phyloP scores from a whole-genome alignment of 208 protist species.

The Crithidia thermophila region DNA sequence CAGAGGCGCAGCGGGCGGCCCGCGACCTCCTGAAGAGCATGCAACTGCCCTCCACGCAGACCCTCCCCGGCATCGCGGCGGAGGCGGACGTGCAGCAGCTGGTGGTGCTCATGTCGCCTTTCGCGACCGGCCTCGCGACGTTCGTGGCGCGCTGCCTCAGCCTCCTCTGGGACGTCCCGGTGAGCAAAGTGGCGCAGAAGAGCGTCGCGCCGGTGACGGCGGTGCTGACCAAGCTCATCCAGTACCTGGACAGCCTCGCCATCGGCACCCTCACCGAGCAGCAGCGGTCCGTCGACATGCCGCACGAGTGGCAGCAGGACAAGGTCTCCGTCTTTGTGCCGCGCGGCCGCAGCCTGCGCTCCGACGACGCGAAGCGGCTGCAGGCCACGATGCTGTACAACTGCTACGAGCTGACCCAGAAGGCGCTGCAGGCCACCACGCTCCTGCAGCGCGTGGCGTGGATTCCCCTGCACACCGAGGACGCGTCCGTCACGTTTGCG shows the following conservation, averaged over 20 bases:
- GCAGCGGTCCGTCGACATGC: slow-evolving; percentile 34
- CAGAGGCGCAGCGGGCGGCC: slow-evolving; percentile 61
- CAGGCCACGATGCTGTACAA: slow-evolving; percentile 45
- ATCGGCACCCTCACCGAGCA: slow-evolving; percentile 31
- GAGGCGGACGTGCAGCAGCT: slow-evolving; percentile 35
- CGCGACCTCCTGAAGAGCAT: slow-evolving; percentile 65
- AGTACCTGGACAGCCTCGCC: slow-evolving; percentile 35
- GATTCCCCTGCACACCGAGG: slow-evolving; percentile 55
- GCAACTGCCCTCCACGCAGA: slow-evolving; percentile 54
- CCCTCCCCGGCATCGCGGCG: slow-evolving; percentile 24
- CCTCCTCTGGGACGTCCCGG: slow-evolving; percentile 60
- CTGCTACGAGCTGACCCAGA: slow-evolving; percentile 48
- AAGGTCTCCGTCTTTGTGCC: slow-evolving; percentile 43
- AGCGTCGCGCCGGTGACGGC: slow-evolving; percentile 9
- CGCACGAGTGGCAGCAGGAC: slow-evolving; percentile 52
- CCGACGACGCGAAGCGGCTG: slow-evolving; percentile 51
- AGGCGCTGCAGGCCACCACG: slow-evolving; percentile 62
- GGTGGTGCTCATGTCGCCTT: slow-evolving; percentile 73
- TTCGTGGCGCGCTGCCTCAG: slow-evolving; percentile 75
- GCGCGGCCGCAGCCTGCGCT: slow-evolving; percentile 31
- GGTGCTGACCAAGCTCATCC: slow-evolving; percentile 28
- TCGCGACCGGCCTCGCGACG: slow-evolving; percentile 54
- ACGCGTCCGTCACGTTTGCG: slow-evolving; percentile 63
- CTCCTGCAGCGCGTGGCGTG: slow-evolving; percentile 58
- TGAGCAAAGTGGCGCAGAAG: slow-evolving; percentile 37